These are phyloP conservation scores for Fusarium sp. DNA, from an alignment of 2,329 filamentous ascomycete species.

Conservation along the genomic window DNA sequence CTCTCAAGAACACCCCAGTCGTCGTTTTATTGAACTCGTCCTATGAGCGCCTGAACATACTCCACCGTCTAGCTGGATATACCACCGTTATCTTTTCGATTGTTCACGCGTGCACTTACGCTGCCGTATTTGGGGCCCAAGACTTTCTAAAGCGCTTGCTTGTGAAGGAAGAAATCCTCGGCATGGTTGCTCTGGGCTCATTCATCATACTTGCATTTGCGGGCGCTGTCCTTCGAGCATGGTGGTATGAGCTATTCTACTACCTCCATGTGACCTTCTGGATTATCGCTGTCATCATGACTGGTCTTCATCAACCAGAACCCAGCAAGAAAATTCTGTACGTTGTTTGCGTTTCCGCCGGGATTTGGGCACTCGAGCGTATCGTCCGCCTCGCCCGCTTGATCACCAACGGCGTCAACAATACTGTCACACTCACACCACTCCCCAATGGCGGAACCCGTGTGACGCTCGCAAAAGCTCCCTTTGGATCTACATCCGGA, in stretches of 20 bases:
- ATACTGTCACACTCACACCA: slow-evolving; percentile 64
- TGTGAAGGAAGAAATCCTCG: slow-evolving; percentile 57
- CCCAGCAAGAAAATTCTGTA: slow-evolving; percentile 57
- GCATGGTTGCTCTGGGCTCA: slow-evolving; percentile 60
- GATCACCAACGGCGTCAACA: slow-evolving; percentile 60
- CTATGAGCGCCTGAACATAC: slow-evolving; percentile 68
- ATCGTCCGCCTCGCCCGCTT: slow-evolving; percentile 60
- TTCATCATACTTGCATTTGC: slow-evolving; percentile 60
- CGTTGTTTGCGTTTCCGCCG: slow-evolving; percentile 56
- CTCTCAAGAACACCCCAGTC: slow-evolving; percentile 69
- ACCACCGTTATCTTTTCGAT: slow-evolving; percentile 60
- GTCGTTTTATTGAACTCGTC: slow-evolving; percentile 65
- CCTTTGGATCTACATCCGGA: slow-evolving; percentile 61
- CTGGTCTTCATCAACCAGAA: slow-evolving; percentile 65
- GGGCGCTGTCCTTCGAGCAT: slow-evolving; percentile 57
- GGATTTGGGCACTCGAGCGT: slow-evolving; percentile 65
- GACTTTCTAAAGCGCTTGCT: slow-evolving; percentile 51
- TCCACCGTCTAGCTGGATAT: slow-evolving; percentile 67
- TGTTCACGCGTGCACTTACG: slow-evolving; percentile 60
- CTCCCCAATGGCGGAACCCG: slow-evolving; percentile 66
- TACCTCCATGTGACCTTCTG: slow-evolving; percentile 64
- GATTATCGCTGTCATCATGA: slow-evolving; percentile 59
- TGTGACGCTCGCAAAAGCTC: slow-evolving; percentile 64
- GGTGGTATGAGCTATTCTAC: slow-evolving; percentile 69
- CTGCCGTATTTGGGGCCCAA: slow-evolving; percentile 53